Conservation (phyloP, 2,329 filamentous ascomycete genomes). For the Teratosphaeria zuluensis region DNA sequence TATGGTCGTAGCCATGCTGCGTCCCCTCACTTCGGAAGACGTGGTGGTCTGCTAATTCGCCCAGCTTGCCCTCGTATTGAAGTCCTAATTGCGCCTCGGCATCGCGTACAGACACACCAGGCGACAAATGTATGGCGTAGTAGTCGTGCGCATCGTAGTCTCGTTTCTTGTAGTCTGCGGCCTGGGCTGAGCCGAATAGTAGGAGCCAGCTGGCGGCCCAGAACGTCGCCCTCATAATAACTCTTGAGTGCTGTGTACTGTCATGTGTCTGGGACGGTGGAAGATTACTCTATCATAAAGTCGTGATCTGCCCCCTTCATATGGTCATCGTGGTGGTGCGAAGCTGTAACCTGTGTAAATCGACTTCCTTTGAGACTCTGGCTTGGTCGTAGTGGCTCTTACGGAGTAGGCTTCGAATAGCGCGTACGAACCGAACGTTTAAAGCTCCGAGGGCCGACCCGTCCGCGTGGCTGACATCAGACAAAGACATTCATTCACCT, state of each 20-base stretch:
- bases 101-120: slow-evolving; percentile 53
- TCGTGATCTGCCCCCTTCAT: too few species aligned
- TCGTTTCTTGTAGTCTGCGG: slow-evolving; percentile 2
- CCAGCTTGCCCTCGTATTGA: slow-evolving; percentile 69
- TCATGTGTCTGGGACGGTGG: neutral
- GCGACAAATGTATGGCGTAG: slow-evolving; percentile 78
- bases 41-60: slow-evolving; percentile 70
- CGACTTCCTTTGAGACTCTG: neutral
- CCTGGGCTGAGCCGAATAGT: neutral
- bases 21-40: slow-evolving; percentile 64
- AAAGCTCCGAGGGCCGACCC: neutral
- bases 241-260: neutral
- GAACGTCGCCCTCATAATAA: neutral
- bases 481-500: neutral
- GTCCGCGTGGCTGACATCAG: neutral
- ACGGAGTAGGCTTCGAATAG: neutral
- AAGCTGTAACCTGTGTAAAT: neutral
- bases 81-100: slow-evolving; percentile 67
- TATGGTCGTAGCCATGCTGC: slow-evolving; percentile 43
- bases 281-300: neutral
- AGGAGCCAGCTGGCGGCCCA: neutral
- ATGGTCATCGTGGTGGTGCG: neutral
- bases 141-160: slow-evolving; percentile 73
- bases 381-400: neutral
- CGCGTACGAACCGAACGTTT: neutral